Evolutionary conservation across 345 rosid genomes (phyloP), one percentile per base, ranked within the genome.

Genomic region (Nephelium lappaceum): DNA sequence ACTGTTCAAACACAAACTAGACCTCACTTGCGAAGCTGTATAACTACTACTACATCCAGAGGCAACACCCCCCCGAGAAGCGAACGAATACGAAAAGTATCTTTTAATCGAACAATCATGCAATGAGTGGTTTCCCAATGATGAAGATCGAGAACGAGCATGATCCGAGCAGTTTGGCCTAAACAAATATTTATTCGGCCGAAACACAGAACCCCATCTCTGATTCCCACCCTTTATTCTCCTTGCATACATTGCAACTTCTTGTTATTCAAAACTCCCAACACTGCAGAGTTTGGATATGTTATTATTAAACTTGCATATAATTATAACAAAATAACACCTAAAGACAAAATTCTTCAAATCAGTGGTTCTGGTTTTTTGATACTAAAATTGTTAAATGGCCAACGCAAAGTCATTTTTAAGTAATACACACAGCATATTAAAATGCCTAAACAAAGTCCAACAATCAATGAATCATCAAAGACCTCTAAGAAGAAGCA

Each of bases 211-310:
- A 79, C 80, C 85, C 97, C 87, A 93, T 84, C 79, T 91, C 89
- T 83, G 95, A 85, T 70, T 85, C 83, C 87, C 87, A 78, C 75
- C 66, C 83, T 80, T 89, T 82, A 94, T 84, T 80, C 83, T 82
- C 84, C 92, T 88, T 7, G 89, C 82, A 81, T 85, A 93, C 98
- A 96, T 94, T 57, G 82, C 88, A 90, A 84, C 77, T 16, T 69
- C 77, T 16, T 69, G 73, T 72, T 71, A 69, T 77, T 74, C 77
- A 65, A 23, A 74, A 79, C 18, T 78, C 71, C 79, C 25, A 66
- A 12, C 71, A 75, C 88, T 75, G 81, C 82, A 78, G 62, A 53
- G 27, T 18, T 66, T 45, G 23, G 27, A 57, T 42, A 15, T 25
- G 16, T 53, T 16, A 49, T n/a, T 8, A 66, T 42, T 3, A 39